phyloP scores from a whole-genome alignment of 352 stramenopile genomes.

The Globisporangium sylvaticum region DNA sequence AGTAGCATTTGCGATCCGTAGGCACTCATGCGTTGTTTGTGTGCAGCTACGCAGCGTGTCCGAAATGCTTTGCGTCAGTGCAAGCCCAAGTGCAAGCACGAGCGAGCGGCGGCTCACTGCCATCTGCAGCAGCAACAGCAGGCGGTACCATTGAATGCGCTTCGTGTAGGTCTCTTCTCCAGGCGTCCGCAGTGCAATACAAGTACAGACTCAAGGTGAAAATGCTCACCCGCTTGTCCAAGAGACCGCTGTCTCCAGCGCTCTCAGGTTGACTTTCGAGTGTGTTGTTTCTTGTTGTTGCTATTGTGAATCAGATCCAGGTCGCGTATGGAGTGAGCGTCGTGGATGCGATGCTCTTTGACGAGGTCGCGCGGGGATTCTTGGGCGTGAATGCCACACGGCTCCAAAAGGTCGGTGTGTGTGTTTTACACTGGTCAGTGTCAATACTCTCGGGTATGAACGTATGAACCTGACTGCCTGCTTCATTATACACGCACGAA shows the following conservation, averaged over 20 bases:
- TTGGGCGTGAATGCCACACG: constrained; percentile 28
- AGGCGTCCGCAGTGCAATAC: constrained; percentile 26
- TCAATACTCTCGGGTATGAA: not conserved
- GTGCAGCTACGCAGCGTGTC: constrained; percentile 46
- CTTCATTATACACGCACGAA: not conserved
- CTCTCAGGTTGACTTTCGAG: not conserved
- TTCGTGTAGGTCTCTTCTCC: constrained; percentile 22
- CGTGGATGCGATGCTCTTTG: constrained; percentile 44
- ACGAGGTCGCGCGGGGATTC: constrained; percentile 38
- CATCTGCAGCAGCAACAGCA: not conserved
- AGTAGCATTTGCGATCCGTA: not conserved
- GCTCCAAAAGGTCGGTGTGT: constrained; percentile 18
- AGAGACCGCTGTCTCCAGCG: not conserved
- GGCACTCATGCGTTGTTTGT: not conserved
- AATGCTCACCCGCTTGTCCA: not conserved
- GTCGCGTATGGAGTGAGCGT: constrained; percentile 29
- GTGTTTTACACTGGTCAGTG: not conserved
- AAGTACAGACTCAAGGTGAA: constrained; percentile 52
- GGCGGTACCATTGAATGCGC: constrained; percentile 20
- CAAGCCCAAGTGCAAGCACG: constrained; percentile 21
- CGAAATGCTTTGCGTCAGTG: constrained; percentile 41
- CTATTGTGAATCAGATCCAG: constrained; percentile 22
- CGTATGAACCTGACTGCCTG: not conserved
- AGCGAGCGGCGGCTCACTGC: constrained; percentile 5
- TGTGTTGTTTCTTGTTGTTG: not conserved